Evolutionary conservation across 1,139 yeast genomes (phyloP).

Genomic region (Zygotorulaspora mrakii): DNA sequence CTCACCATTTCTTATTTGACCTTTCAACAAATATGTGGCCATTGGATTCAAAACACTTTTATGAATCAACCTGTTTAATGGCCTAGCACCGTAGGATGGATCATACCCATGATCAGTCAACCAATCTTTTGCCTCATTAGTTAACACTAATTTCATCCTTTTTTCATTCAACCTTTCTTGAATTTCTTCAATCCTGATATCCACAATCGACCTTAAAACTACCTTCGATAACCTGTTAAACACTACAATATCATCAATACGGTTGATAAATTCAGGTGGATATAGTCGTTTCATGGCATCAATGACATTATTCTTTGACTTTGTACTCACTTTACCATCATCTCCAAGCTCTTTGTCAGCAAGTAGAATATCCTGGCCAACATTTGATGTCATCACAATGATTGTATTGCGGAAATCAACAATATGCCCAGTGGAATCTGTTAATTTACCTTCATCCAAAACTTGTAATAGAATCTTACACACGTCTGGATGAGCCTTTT

Average conservation of each 20-base stretch:
- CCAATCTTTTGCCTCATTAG: slow-evolving; percentile 66
- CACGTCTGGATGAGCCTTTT: slow-evolving; percentile 99
- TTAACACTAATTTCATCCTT: slow-evolving; percentile 61
- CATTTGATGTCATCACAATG: slow-evolving; percentile 95
- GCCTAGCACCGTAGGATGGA: slow-evolving; percentile 91
- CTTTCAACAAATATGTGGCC: slow-evolving; percentile 74
- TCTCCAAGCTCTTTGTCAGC: slow-evolving; percentile 53
- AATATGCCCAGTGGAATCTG: slow-evolving; percentile 91
- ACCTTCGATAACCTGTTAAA: slow-evolving; percentile 80
- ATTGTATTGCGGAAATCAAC: slow-evolving; percentile 92
- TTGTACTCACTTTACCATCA: slow-evolving; percentile 47
- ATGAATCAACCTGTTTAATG: slow-evolving; percentile 84
- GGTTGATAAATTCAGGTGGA: slow-evolving; percentile 92
- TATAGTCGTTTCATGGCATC: slow-evolving; percentile 67
- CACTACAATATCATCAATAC: slow-evolving; percentile 85
- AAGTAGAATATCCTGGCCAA: slow-evolving; percentile 85
- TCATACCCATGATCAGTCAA: slow-evolving; percentile 85
- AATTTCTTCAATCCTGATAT: slow-evolving; percentile 75
- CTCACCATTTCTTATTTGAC: slow-evolving; percentile 70
- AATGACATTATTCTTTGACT: slow-evolving; percentile 53
- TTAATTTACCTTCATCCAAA: slow-evolving; percentile 87
- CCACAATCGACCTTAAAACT: slow-evolving; percentile 74
- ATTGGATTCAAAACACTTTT: slow-evolving; percentile 79
- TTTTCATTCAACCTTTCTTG: slow-evolving; percentile 74
- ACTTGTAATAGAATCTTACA: slow-evolving; percentile 88